phyloP scores from a whole-genome alignment of 2,329 filamentous ascomycete genomes.

The Alternaria hordeiaustralica region DNA sequence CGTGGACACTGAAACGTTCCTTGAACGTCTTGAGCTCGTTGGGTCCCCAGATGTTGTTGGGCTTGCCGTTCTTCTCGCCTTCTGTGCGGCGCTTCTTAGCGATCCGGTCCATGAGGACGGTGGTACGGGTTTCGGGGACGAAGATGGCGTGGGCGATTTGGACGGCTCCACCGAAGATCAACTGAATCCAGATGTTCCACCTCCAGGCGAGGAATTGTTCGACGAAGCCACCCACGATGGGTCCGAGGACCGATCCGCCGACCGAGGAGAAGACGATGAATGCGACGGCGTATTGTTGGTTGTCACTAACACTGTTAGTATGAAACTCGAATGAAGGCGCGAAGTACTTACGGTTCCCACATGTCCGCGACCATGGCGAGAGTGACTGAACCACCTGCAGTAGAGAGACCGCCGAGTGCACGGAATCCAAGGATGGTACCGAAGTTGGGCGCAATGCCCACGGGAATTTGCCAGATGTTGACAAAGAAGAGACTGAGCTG shows the following conservation, averaged over 20 bases:
- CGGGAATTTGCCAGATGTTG: constrained; percentile 72
- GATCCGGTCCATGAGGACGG: constrained; percentile 78
- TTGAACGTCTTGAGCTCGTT: constrained; percentile 65
- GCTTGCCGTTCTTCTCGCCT: constrained; percentile 65
- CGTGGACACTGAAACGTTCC: constrained; percentile 47
- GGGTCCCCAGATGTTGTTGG: constrained; percentile 72
- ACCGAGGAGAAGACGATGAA: constrained; percentile 78
- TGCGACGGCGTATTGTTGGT: constrained; percentile 73
- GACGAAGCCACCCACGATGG: constrained; percentile 79
- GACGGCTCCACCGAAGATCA: constrained; percentile 76
- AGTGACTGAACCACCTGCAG: constrained; percentile 69
- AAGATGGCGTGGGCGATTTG: constrained; percentile 71
- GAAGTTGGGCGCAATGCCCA: constrained; percentile 76
- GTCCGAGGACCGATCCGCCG: constrained; percentile 76
- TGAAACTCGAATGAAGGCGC: neutral
- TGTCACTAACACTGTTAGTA: constrained; percentile 30
- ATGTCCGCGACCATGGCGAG: constrained; percentile 70
- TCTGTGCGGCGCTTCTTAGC: constrained; percentile 74
- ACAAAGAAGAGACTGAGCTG: constrained; percentile 76
- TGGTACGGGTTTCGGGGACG: constrained; percentile 80
- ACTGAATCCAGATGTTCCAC: constrained; percentile 85
- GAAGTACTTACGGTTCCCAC: constrained; percentile 49
- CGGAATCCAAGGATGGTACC: constrained; percentile 70
- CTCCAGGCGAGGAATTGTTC: constrained; percentile 73
- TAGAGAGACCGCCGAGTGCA: constrained; percentile 52